Evolutionary conservation across 768 basidiomycete species (phyloP), one percentile per base, ranked within the genome.

Genomic region (Lactarius hengduanensis): DNA sequence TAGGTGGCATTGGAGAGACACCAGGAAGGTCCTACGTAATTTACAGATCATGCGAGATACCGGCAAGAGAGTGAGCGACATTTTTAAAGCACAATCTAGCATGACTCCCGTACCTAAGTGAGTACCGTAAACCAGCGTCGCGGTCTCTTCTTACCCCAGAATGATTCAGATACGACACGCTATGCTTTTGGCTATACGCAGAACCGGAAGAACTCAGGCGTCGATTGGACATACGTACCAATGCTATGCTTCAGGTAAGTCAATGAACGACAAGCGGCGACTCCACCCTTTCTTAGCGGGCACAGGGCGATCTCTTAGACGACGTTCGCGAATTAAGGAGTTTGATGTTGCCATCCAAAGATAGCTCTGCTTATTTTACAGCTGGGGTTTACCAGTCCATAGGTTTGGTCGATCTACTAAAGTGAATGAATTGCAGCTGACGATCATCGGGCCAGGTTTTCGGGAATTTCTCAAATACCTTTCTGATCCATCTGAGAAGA

Each of bases 1-100:
- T 36, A 80, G 95, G 68, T 98, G 96, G 96, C 97, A 99, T 74
- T 98, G 96, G 96, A 83, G 82, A 69, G 97, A 99, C 71, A 89
- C 93, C 0, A 82, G 96, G 38, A 99, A 98, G 76, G 91, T 98
- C 7, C 76, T 92, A 13, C 82, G 95, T 43, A 92, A 84, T 70
- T 76, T 99, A 9, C 81, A 83, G 53, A 86, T 97, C 34, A 86
- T 94, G 64, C 88, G 86, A 77, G 87, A 92, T 63, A 84, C 82
- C 0, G 84, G 88, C 5, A 80, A 79, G 57, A 80, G 77, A 56
- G 80, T 89, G 1, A 93, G 90, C 70, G 87, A 91, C 61, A 82
- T 92, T 15, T 81, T 90, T 62, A 73, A 72, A 20, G 85, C 90
- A 66, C 91, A 92, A 72, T 83, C 86, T 0, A 75, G 79, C 57